Conservation (phyloP, 2,329 filamentous ascomycete species). For the Malbranchea zuffiana region DNA sequence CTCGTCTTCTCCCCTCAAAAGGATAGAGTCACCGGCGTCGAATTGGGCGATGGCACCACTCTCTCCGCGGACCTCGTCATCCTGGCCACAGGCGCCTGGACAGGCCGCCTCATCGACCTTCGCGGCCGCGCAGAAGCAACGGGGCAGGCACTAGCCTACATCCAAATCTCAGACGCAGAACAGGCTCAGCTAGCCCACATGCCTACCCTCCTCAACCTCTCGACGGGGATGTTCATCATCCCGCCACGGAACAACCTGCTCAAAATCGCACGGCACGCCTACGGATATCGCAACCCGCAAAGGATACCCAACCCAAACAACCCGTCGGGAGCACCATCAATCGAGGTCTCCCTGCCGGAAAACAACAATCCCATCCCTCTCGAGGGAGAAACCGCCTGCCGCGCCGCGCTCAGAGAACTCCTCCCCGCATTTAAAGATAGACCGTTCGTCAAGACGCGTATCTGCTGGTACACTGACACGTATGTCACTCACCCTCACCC, state of each 20-base stretch:
- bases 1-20: slow-evolving; percentile 21
- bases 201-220: slow-evolving; percentile 50
- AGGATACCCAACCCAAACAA: slow-evolving; percentile 20
- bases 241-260: slow-evolving; percentile 46
- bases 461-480: slow-evolving; percentile 72
- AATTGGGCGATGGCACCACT: slow-evolving; percentile 38
- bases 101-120: slow-evolving; percentile 63
- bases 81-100: slow-evolving; percentile 82
- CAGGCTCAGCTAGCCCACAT: slow-evolving; percentile 52
- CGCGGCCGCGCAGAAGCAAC: slow-evolving; percentile 66
- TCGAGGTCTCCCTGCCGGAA: slow-evolving; percentile 31
- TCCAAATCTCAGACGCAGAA: slow-evolving; percentile 62
- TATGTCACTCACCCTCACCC: slow-evolving; percentile 20
- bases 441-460: slow-evolving; percentile 50
- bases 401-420: slow-evolving; percentile 49
- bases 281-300: slow-evolving; percentile 48
- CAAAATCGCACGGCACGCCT: slow-evolving; percentile 59
- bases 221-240: slow-evolving; percentile 44
- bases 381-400: slow-evolving; percentile 53
- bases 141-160: slow-evolving; percentile 69
- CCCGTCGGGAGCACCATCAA: slow-evolving; percentile 5
- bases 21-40: slow-evolving; percentile 37
- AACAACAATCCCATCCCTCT: slow-evolving; percentile 29
- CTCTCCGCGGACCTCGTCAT: slow-evolving; percentile 61
- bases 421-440: slow-evolving; percentile 50